Evolutionary conservation across 305 asterid genomes (phyloP).

Genomic region (Fraxinus angustifolia): DNA sequence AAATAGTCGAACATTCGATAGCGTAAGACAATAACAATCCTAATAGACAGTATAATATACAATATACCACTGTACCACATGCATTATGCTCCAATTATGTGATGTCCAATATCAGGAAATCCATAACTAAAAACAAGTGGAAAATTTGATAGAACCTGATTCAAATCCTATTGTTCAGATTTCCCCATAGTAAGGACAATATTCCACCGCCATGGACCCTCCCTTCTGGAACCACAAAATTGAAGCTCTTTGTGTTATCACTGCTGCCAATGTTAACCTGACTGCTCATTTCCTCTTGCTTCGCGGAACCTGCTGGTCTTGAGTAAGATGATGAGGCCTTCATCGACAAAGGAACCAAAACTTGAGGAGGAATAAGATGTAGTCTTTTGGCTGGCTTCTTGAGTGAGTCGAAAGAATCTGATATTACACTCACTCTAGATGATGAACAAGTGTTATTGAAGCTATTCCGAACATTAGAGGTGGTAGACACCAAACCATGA

Average conservation of each 20-base stretch:
- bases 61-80: not conserved
- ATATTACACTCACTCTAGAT: conserved; percentile 46
- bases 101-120: conserved; percentile 16
- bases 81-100: not conserved
- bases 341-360: conserved; percentile 88
- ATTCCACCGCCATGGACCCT: conserved; percentile 98
- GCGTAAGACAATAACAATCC: conserved; percentile 14
- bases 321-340: conserved; percentile 48
- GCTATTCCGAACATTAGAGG: conserved; percentile 30
- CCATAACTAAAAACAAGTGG: not conserved
- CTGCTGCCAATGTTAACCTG: conserved; percentile 16
- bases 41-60: conserved; percentile 4
- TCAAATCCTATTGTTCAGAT: conserved; percentile 53
- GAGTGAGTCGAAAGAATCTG: conserved; percentile 45
- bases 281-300: conserved; percentile 37
- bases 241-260: conserved; percentile 30
- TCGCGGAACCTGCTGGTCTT: conserved; percentile 35
- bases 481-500: conserved; percentile 55
- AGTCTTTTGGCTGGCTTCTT: conserved; percentile 51
- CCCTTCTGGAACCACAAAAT: conserved; percentile 67
- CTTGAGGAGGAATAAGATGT: conserved; percentile 81
- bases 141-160: not conserved
- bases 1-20: conserved; percentile 22
- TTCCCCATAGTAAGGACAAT: conserved; percentile 70
- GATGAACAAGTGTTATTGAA: conserved; percentile 44